phyloP scores from a whole-genome alignment of 2,329 filamentous ascomycete genomes.

The Pseudogymnoascus destructans region DNA sequence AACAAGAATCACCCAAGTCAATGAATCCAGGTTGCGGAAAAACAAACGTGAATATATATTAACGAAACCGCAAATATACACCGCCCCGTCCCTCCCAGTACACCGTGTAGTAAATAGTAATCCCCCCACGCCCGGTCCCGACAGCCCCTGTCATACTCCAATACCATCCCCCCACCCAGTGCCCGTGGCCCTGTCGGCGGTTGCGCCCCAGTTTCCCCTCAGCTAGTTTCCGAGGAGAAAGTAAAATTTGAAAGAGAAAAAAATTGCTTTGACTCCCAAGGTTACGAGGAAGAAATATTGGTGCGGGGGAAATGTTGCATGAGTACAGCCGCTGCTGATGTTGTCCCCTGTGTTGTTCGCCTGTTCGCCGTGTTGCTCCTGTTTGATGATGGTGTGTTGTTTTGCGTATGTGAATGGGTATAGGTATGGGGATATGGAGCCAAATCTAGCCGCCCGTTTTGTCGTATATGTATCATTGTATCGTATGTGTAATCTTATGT shows the following conservation, averaged over 20 bases:
- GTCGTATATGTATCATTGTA: neutral
- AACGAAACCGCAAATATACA: neutral
- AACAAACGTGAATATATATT: neutral
- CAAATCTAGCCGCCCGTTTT: neutral
- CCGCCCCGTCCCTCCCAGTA: neutral
- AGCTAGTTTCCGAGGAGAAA: neutral
- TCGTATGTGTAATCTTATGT: neutral
- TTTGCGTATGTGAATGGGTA: slow-evolving; percentile 3
- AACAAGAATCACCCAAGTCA: neutral
- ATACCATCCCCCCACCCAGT: neutral
- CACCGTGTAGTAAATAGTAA: neutral
- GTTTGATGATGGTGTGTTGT: neutral
- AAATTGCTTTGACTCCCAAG: neutral
- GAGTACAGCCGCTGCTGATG: neutral
- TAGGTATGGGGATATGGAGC: neutral
- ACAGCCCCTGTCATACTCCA: neutral
- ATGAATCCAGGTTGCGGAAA: neutral
- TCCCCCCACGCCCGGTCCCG: neutral
- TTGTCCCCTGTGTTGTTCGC: neutral
- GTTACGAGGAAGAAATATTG: neutral
- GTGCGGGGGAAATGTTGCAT: neutral
- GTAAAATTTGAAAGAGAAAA: neutral
- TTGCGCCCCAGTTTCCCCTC: neutral
- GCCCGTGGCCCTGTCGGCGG: neutral
- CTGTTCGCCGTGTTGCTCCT: neutral